Percentiles rank a stretch among this genome's conserved stretches.
Evolutionary conservation across 441 rosid species (phyloP).

Genomic region (Gossypium davidsonii): DNA sequence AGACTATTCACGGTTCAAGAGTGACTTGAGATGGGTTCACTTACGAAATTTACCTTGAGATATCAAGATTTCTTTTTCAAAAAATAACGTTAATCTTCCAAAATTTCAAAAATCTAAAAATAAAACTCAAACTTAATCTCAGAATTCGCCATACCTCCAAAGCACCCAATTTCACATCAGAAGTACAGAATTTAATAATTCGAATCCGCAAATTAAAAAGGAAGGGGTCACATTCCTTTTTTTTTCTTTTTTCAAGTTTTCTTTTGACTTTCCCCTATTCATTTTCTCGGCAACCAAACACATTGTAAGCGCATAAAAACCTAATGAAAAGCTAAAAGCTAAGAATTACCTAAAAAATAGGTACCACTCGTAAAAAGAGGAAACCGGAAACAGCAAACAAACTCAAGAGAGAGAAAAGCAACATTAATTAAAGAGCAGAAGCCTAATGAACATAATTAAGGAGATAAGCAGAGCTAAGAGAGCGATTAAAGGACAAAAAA

Average conservation of each 20-base stretch:
- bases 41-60: neutral
- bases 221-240: neutral
- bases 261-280: neutral
- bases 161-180: neutral
- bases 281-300: constrained; percentile 17
- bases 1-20: neutral
- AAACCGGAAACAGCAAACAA: neutral
- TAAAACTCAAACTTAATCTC: neutral
- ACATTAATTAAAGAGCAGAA: neutral
- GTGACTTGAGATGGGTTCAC: neutral
- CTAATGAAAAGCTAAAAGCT: neutral
- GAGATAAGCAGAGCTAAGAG: neutral
- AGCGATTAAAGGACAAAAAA: neutral
- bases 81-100: neutral
- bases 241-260: no score
- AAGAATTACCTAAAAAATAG: neutral
- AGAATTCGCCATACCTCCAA: neutral
- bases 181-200: neutral
- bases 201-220: neutral
- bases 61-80: neutral
- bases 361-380: neutral
- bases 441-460: neutral
- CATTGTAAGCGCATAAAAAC: neutral
- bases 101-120: neutral
- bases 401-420: neutral